Base-by-base conservation (phyloP, 805 yeast species). In the Phaffomyces thermotolerans region DNA sequence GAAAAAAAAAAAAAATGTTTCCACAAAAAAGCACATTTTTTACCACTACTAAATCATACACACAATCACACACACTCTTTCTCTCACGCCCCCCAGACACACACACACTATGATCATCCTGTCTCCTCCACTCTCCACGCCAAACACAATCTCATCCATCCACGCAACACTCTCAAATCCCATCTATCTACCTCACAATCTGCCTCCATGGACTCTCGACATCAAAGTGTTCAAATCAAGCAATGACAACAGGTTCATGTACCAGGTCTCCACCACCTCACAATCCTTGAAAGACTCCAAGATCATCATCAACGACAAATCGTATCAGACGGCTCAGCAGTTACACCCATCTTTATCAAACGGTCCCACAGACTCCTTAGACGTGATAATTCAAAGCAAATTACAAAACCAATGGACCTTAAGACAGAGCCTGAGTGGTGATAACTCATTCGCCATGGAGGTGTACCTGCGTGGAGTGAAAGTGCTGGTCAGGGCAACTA, bases 381-480 rank as follows among this genome's bases (percentile, higher is more conserved):
- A 43, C 24, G 3, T 34, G 12, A 25, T 43, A 14, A 24, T 81
- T 2, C 66, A 66, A 17, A 71, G 71, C 32, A 81, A 83, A 53
- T 60, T 86, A 42, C 82, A 78, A 55, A 75, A 84, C 49, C 57
- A 81, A 39, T 85, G 95, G 95, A 63, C 69, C 0, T 69, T 76
- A 37, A 66, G 84, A 47, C 95, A 86, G 58, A 67, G 74, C 12
- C 71, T 84, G 43, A 74, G 75, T 52, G 91, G 90, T 2, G 89
- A 83, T 46, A 81, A 82, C 7, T 95, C 95, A 0, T 72, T 73
- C 41, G 74, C 76, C 8, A 82, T 80, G 54, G 72, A 74, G 46
- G 23, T 40, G 8, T 32, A 36, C 31, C 27, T 40, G 5, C 23
- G 38, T 22, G 46, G 46, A 3, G 27, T 36, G 8, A 44, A 48